Base-by-base conservation (phyloP, 257 asterid species). In the Solanum chmielewskii region DNA sequence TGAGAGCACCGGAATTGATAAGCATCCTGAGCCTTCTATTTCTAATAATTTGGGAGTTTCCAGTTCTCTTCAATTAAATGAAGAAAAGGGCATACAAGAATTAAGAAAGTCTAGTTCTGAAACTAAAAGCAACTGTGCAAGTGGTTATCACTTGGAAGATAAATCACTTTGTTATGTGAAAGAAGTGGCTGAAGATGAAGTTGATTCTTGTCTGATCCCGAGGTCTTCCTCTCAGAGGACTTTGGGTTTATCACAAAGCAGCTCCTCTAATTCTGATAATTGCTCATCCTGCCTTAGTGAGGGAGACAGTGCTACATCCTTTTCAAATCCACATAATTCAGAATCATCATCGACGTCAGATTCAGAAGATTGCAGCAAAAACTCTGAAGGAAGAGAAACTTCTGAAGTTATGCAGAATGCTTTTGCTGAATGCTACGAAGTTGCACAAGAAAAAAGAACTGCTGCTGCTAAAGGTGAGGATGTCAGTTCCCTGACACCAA, bases 331-430 rank as follows among this genome's bases (percentile, higher is more conserved):
- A 73, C 90, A 89, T 87, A 94, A 93, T 85, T 91, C 92, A 41
- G 99, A 93, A 89, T 94, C 96, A 47, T 90, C 94, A 70, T 92
- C 97, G 37, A 91, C 93, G 59, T 96, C 98, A 20, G 99, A 97
- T 91, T 93, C 98, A 1, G 98, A 97, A 87, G 98, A 94, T 85
- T 91, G 95, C 56, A 92, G 92, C 88, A 95, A 91, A 89, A 92
- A 88, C 88, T 93, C 95, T 56, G 98, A 94, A 86, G 93, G 91
- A 83, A 92, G 94, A 91, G 96, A 89, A 86, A 85, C 91, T 85
- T 86, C 94, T 20, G 90, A 86, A 83, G 74, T 90, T 92, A 83
- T 29, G 62, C 92, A 89, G 89, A 91, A 86, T 89, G 91, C 83
- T 59, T 87, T 87, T 86, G 60, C 89, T 88, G 92, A 84, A 52